Conservation (phyloP, 768 basidiomycete species). For the Trametes meyenii region DNA sequence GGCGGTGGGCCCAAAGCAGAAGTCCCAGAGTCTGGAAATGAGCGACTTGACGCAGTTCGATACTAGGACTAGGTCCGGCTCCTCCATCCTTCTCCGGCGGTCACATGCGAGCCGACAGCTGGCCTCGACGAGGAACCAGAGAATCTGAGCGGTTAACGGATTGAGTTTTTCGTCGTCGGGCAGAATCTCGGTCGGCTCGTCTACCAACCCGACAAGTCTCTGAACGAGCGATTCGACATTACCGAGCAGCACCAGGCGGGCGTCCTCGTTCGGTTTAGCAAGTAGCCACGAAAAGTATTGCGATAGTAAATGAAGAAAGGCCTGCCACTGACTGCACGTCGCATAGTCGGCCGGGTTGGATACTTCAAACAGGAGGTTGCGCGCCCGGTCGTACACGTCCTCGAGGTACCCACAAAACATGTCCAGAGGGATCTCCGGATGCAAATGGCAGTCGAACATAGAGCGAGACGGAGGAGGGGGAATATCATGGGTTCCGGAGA, state of each 20-base stretch:
- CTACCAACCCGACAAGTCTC: constrained; percentile 38
- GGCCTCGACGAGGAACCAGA: constrained; percentile 70
- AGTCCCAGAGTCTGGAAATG: constrained; percentile 44
- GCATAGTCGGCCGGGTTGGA: constrained; percentile 3
- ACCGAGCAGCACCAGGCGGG: constrained; percentile 34
- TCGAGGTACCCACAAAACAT: constrained; percentile 40
- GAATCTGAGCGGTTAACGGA: constrained; percentile 44
- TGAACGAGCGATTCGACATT: constrained; percentile 42
- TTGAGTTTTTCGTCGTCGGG: constrained; percentile 37
- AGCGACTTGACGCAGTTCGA: constrained; percentile 41
- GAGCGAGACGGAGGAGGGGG: constrained; percentile 36
- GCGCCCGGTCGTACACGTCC: constrained; percentile 16
- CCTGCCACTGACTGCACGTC: constrained; percentile 23
- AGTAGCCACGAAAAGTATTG: constrained; percentile 52
- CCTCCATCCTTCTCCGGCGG: constrained; percentile 23
- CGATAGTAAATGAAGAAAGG: constrained; percentile 29
- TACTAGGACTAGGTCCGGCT: constrained; percentile 26
- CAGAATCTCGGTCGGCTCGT: constrained; percentile 35
- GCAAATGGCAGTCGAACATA: constrained; percentile 47
- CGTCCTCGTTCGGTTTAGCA: constrained; percentile 38
- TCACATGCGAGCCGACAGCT: constrained; percentile 44
- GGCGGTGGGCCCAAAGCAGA: constrained; percentile 54
- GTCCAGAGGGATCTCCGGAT: constrained; percentile 43
- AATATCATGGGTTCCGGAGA: constrained; percentile 33
- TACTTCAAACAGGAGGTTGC: constrained; percentile 8